These are phyloP conservation scores for Neophaeococcomyces mojaviensis DNA, from an alignment of 2,329 filamentous ascomycete species.

Conservation along the genomic window DNA sequence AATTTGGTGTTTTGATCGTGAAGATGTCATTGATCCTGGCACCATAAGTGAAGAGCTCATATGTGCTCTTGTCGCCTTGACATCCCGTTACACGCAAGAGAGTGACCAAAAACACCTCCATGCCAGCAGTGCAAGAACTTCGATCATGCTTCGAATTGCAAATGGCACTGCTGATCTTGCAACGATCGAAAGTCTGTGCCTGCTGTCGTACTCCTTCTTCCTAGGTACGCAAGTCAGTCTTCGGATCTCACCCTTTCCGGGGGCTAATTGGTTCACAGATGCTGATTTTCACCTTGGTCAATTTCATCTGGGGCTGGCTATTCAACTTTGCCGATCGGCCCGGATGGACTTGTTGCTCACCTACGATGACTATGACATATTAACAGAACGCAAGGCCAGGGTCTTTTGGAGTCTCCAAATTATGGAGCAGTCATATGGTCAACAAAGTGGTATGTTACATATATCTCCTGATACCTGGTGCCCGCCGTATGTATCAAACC, in stretches of 20 bases:
- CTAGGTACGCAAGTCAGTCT: constrained; percentile 32
- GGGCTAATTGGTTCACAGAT: constrained; percentile 28
- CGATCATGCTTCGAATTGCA: constrained; percentile 27
- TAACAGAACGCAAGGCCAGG: constrained; percentile 36
- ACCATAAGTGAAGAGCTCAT: constrained; percentile 28
- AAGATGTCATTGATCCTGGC: constrained; percentile 26
- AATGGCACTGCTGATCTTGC: constrained; percentile 44
- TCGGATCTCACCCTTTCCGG: constrained; percentile 5
- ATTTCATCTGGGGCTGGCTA: constrained; percentile 44
- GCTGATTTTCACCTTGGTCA: constrained; percentile 44
- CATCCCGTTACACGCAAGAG: constrained; percentile 20
- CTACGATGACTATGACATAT: constrained; percentile 31
- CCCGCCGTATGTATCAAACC: no score
- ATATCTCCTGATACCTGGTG: not conserved
- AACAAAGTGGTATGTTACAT: constrained; percentile 37
- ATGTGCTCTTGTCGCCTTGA: constrained; percentile 29
- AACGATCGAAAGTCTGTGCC: constrained; percentile 46
- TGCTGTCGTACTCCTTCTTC: constrained; percentile 45
- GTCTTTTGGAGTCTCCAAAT: constrained; percentile 47
- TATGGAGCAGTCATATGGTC: constrained; percentile 45
- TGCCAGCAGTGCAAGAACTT: constrained; percentile 12
- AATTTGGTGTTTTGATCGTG: constrained; percentile 31
- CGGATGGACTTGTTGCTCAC: constrained; percentile 40
- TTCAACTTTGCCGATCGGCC: constrained; percentile 45
- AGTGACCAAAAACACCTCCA: constrained; percentile 14